A percentile compares a stretch with the other conserved stretches of the same genome.
Evolutionary conservation across 2,329 filamentous ascomycete genomes (phyloP).

Genomic region (Septoria petroselini): DNA sequence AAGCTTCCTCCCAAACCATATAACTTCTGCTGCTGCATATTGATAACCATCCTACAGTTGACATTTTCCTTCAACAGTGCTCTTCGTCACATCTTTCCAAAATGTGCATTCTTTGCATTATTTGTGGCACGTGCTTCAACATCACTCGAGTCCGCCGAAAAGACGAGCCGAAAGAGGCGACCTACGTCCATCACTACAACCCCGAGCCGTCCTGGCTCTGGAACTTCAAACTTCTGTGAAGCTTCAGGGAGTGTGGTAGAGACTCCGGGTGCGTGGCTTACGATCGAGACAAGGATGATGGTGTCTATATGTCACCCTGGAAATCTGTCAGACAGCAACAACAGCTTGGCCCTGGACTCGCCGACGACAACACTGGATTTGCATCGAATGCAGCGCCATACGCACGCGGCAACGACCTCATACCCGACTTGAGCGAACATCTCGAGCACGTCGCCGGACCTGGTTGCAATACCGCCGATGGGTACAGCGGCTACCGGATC

Average conservation of each 20-base stretch:
- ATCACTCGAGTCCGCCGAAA: conserved; percentile 12
- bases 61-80: background rate
- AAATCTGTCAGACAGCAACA: background rate
- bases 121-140: conserved; percentile 20
- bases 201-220: background rate
- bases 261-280: conserved; percentile 7
- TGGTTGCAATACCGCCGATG: conserved; percentile 1
- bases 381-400: background rate
- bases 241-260: conserved; percentile 5
- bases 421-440: background rate
- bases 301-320: conserved; percentile 1
- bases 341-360: too few relatives aligned
- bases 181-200: conserved; percentile 6
- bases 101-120: conserved; percentile 10
- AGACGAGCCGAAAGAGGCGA: conserved; percentile 7
- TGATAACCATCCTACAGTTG: background rate
- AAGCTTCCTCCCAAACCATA: too few relatives aligned
- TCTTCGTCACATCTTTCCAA: conserved; percentile 1
- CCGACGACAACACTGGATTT: too few relatives aligned
- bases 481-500: conserved; percentile 20
- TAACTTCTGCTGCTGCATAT: background rate
- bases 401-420: background rate
- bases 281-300: background rate
- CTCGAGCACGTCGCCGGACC: conserved; percentile 23
- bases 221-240: background rate